Evolutionary conservation across 495 filamentous ascomycete genomes (phyloP), one percentile per base, ranked within the genome.

Genomic region (Lindgomyces ingoldianus): DNA sequence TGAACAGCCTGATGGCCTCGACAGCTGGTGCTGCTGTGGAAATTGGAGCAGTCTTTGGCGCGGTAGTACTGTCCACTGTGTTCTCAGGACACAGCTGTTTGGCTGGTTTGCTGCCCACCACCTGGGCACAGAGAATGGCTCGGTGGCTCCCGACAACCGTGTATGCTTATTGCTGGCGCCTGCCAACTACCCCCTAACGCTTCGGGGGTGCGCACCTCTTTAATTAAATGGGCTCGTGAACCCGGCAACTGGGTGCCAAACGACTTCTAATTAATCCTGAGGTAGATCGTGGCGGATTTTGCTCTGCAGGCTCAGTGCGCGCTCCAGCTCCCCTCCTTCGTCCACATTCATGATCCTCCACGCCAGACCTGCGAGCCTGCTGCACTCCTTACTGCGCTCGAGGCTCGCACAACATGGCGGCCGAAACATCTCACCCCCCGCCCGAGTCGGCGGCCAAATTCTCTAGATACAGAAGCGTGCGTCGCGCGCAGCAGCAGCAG

Each of bases 401-500:
- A 63, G 33, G 51, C 30, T 62, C 67, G 62, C 67, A 64, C 56
- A 64, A 67, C 63, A 70, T 70, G 64, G 60, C 47, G 25, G 50
- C 54, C 57, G 67, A 66, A 26, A 57, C 50, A 42, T 16, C 63
- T 16, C 33, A 63, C 26, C 27, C 64, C 49, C 25, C 46, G 57
- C 30, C 62, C 14, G 10, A 44, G 25, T 46, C 63, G 33, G 26
- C 47, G 0, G 6, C 6, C 6, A 70, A 66, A 49, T 50, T 76
- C 48, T 74, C 74, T 45, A 69, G 74, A 21, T 76, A 76, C 55
- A 71, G 74, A 39, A 72, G 69, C 33, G 69, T 74, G 55, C 67
- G 74, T 27, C 49, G 41, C 1, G 55, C 56, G 10, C 66, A 69
- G 55, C 30, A 52, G 53, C 62, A 56, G 33, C 48, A 3, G 16